Base-by-base conservation (phyloP, 2,329 filamentous ascomycete species). In the Arachnopeziza araneosa region DNA sequence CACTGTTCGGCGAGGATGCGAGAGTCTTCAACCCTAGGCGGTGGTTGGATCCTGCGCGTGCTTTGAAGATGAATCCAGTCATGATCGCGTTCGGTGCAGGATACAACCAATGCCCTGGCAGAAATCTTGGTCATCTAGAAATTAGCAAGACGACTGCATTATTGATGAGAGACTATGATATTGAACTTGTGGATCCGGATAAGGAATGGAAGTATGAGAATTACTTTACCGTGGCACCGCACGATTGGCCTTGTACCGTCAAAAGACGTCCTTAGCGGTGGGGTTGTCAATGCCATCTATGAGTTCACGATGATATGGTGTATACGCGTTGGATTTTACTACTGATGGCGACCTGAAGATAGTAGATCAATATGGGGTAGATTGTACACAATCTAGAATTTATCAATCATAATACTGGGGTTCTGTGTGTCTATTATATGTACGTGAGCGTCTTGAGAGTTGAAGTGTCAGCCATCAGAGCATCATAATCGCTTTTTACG, bases 81-180 rank as follows among this genome's bases (percentile, higher is more conserved):
- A 64, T 69, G 58, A 65, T 71, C 21, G 60, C 67, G 60, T 77
- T 74, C 62, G 74, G 74, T 23, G 71, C 71, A 5, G 74, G 75
- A 8, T 75, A 75, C 50, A 71, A 70, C 24, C 65, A 68, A 50
- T 77, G 73, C 54, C 70, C 71, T 21, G 74, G 75, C 0, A 69
- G 70, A 21, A 70, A 75, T 50, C 66, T 76, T 5, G 74, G 73
- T 9, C 68, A 71, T 51, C 62, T 76, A 36, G 70, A 76, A 63
- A 59, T 75, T 6, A 68, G 63, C 22, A 76, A 77, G 61, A 62
- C 73, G n/a, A 57, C 68, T 1, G 68, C 72, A 1, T 73, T 69
- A 3, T 52, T 75, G 9, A 50, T 74, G 1, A 63, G 70, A 9
- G 71, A 75, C 51, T 75, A 70, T 55, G 69, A 74, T 1, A 65